Evolutionary conservation across 2,329 filamentous ascomycete genomes (phyloP).

Genomic region (Rutstroemia sp.): DNA sequence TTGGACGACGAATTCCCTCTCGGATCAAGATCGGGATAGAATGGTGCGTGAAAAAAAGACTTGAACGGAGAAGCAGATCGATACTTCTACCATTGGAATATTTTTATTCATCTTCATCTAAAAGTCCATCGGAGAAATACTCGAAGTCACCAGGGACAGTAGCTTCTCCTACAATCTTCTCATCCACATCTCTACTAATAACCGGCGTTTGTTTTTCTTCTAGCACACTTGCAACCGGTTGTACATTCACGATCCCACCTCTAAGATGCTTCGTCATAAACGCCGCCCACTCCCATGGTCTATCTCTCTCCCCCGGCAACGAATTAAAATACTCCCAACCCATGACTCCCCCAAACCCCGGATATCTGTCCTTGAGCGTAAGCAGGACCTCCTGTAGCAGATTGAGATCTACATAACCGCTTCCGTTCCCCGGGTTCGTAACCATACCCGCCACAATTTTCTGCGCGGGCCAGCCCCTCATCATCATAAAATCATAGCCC

Average conservation of each 20-base stretch:
- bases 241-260: not conserved
- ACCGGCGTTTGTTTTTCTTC: not conserved
- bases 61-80: no score
- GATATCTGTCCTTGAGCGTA: constrained; percentile 50
- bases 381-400: constrained; percentile 50
- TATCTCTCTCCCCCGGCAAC: constrained; percentile 51
- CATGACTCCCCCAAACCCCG: constrained; percentile 78
- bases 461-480: constrained; percentile 61
- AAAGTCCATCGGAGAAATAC: constrained; percentile 16
- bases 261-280: constrained; percentile 40
- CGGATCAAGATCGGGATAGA: no score
- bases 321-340: constrained; percentile 95
- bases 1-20: no score
- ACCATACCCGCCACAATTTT: constrained; percentile 76
- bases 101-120: constrained; percentile 6
- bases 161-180: constrained; percentile 10
- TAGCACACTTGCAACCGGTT: not conserved
- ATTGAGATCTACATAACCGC: constrained; percentile 54
- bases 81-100: no score
- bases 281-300: constrained; percentile 73
- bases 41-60: no score
- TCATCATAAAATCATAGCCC: constrained; percentile 46
- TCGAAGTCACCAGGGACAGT: constrained; percentile 16
- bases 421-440: constrained; percentile 70
- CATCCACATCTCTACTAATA: constrained; percentile 1